Evolutionary conservation across 257 asterid genomes (phyloP).

Genomic region (Rehmannia glutinosa): DNA sequence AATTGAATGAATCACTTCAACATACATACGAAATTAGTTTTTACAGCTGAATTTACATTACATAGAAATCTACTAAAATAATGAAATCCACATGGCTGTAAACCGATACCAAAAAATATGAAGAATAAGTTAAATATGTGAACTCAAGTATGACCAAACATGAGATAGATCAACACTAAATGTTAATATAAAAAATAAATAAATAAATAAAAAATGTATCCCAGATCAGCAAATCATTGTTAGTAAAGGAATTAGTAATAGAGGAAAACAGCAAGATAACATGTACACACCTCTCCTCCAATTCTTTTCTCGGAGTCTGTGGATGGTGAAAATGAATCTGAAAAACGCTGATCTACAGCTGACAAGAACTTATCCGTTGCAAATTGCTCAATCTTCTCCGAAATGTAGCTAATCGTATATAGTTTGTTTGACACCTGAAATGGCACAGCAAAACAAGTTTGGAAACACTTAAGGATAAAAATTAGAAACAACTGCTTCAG

Average conservation of each 20-base stretch:
- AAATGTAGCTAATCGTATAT: slow-evolving; percentile 49
- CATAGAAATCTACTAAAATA: not conserved
- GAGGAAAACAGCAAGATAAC: not conserved
- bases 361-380: slow-evolving; percentile 78
- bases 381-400: slow-evolving; percentile 77
- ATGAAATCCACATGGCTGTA: not conserved
- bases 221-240: not conserved
- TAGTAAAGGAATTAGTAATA: not conserved
- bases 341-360: slow-evolving; percentile 46
- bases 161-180: not conserved
- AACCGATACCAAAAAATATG: not conserved
- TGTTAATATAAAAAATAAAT: not conserved
- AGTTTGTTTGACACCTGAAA: slow-evolving; percentile 91
- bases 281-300: slow-evolving; percentile 55
- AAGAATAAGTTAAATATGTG: not conserved
- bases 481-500: slow-evolving; percentile 15
- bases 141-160: not conserved
- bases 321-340: slow-evolving; percentile 50
- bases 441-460: slow-evolving; percentile 18
- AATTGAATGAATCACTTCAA: not conserved
- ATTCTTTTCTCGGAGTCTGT: slow-evolving; percentile 45
- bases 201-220: not conserved
- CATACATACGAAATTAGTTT: not conserved
- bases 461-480: slow-evolving; percentile 15
- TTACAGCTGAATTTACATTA: not conserved